Base-by-base conservation (phyloP, 805 yeast genomes). In the Allodekkera sacchari region DNA sequence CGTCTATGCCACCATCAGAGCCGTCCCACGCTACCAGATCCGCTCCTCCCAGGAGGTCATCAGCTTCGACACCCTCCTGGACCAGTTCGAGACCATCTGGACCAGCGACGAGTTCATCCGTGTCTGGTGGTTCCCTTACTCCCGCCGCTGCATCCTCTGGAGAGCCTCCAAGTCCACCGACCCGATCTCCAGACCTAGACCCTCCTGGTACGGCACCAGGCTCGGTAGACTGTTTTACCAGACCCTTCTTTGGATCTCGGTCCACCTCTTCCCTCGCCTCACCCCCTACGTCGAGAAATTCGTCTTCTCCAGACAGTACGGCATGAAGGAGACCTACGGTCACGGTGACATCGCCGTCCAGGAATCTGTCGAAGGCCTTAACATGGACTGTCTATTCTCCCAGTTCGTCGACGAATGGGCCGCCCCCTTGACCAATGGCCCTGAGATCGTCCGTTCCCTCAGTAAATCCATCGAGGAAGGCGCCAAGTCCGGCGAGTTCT, bases 381-480 rank as follows among this genome's bases (percentile, higher is more conserved):
- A 83, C 55, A 84, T 89, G 95, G 97, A 92, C 61, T 92, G 97
- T 55, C 63, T 89, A 44, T 89, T 85, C 56, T 77, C 87, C 27
- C 98, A 89, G 57, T 88, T 77, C 58, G 97, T 89, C 31, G 77
- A 88, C 52, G 98, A 89, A 60, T 89, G 97, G 97, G 87, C 92
- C n/a, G 74, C 94, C 30, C 97, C 97, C 14, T 61, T 89, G 49
- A 68, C 60, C 16, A 70, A 74, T 41, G 96, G 96, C 5, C 78
- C 78, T 6, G 80, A 74, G 32, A 77, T 81, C 13, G 66, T 88
- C 41, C 51, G 57, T 26, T 64, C 77, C n/a, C 63, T 89, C 37
- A 71, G 75, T 36, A 68, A 68, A 20, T 72, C 74, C 2, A 79
- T 83, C 32, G 53, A 66, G 19, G 62, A 60, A 15, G 95, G 92